phyloP scores from a whole-genome alignment of 2,329 filamentous ascomycete species.

The Sclerotinia trifoliorum region DNA sequence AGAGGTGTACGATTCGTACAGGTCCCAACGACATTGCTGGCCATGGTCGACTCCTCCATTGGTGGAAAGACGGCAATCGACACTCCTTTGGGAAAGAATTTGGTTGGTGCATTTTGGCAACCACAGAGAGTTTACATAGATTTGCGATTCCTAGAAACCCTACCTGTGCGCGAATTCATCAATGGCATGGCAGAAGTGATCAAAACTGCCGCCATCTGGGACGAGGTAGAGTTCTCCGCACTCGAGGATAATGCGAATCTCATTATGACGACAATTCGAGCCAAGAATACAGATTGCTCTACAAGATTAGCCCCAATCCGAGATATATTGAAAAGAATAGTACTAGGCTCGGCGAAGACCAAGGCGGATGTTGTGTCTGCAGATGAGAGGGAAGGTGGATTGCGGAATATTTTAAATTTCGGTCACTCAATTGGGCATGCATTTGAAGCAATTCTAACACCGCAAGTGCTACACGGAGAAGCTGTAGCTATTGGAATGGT shows the following conservation, averaged over 20 bases:
- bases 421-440: conserved; percentile 98
- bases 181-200: conserved; percentile 99
- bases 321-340: conserved; percentile 66
- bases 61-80: conserved; percentile 98
- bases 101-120: conserved; percentile 96
- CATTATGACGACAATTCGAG: conserved; percentile 71
- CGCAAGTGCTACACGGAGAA: conserved; percentile 93
- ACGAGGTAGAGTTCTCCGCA: conserved; percentile 79
- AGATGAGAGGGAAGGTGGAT: conserved; percentile 89
- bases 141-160: conserved; percentile 82
- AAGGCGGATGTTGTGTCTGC: conserved; percentile 93
- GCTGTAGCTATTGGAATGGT: conserved; percentile 98
- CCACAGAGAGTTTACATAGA: conserved; percentile 93
- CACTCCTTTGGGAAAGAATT: conserved; percentile 91
- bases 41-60: conserved; percentile 98
- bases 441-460: conserved; percentile 91
- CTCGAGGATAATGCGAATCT: conserved; percentile 77
- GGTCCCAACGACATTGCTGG: conserved; percentile 88
- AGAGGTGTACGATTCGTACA: conserved; percentile 94
- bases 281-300: conserved; percentile 51
- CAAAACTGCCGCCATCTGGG: conserved; percentile 96
- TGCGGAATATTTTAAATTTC: conserved; percentile 94
- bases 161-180: conserved; percentile 89
- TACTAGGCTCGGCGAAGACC: conserved; percentile 85
- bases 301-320: conserved; percentile 68